Conservation (phyloP, 2,329 filamentous ascomycete species). For the Colletotrichum spaethianum region DNA sequence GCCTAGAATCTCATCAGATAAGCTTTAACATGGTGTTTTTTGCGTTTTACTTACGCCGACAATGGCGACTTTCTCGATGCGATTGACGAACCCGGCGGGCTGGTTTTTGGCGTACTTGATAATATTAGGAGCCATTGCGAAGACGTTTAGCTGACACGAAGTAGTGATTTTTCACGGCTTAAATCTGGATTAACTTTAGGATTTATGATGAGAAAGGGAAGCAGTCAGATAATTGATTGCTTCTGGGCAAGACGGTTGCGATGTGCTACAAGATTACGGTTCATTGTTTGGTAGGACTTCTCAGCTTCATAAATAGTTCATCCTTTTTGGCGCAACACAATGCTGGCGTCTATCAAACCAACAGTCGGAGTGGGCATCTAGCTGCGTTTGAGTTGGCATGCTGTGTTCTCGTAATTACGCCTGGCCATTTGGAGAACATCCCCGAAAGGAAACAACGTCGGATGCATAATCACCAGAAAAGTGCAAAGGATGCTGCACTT, state of each 20-base stretch:
- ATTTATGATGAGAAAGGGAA: not conserved
- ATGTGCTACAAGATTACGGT: not conserved
- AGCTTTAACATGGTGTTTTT: not conserved
- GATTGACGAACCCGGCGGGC: constrained; percentile 55
- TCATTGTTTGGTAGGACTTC: not conserved
- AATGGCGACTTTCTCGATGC: constrained; percentile 60
- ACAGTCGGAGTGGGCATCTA: not conserved
- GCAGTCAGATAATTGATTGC: not conserved
- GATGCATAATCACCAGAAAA: not conserved
- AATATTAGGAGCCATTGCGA: constrained; percentile 16
- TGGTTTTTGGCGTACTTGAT: constrained; percentile 52
- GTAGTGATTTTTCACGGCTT: not conserved
- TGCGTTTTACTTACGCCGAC: constrained; percentile 58
- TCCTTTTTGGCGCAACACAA: not conserved
- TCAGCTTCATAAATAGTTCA: not conserved
- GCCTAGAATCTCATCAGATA: constrained; percentile 49
- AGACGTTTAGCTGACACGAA: not conserved
- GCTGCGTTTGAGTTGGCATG: not conserved
- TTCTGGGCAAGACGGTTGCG: not conserved
- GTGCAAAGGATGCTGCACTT: not conserved
- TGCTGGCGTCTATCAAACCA: not conserved
- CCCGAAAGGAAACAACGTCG: not conserved
- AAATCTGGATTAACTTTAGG: not conserved
- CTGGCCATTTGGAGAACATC: not conserved
- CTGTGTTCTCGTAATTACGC: not conserved